Evolutionary conservation across 306 rosid species (phyloP).

Genomic region (Prunus campanulata): DNA sequence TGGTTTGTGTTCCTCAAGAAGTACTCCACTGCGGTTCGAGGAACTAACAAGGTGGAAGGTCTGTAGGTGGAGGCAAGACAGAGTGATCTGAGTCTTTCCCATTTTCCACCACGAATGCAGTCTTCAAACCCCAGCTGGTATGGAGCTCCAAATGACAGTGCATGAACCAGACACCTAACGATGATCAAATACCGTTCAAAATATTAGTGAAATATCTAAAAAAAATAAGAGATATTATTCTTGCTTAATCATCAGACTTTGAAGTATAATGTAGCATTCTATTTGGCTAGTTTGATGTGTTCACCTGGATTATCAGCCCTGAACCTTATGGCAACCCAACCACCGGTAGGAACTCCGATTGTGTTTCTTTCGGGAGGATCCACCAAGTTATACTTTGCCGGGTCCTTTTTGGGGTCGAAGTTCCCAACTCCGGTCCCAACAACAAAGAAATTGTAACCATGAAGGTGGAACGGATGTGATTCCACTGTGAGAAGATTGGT

Average conservation of each 20-base stretch:
- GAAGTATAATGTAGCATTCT: background rate
- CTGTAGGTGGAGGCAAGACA: slow-evolving; percentile 34
- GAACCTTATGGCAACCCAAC: slow-evolving; percentile 40
- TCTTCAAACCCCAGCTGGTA: slow-evolving; percentile 42
- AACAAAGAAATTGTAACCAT: slow-evolving; percentile 36
- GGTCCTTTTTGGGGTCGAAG: slow-evolving; percentile 29
- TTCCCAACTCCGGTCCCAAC: slow-evolving; percentile 39
- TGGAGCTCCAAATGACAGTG: slow-evolving; percentile 48
- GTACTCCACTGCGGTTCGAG: background rate
- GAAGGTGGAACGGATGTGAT: slow-evolving; percentile 41
- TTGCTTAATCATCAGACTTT: background rate
- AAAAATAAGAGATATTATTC: background rate
- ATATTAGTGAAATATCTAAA: background rate
- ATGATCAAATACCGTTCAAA: background rate
- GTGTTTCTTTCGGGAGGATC: slow-evolving; percentile 43
- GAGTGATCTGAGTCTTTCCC: slow-evolving; percentile 25
- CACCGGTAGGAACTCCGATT: slow-evolving; percentile 38
- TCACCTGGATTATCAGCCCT: slow-evolving; percentile 42
- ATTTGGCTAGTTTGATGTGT: background rate
- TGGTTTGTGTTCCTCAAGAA: background rate
- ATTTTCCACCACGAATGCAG: slow-evolving; percentile 38
- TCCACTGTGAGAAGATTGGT: slow-evolving; percentile 38
- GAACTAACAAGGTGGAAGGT: slow-evolving; percentile 36
- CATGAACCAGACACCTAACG: slow-evolving; percentile 40
- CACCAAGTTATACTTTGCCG: slow-evolving; percentile 26